These are phyloP conservation scores for Russula foetens DNA, from an alignment of 768 basidiomycete species.

Conservation along the genomic window DNA sequence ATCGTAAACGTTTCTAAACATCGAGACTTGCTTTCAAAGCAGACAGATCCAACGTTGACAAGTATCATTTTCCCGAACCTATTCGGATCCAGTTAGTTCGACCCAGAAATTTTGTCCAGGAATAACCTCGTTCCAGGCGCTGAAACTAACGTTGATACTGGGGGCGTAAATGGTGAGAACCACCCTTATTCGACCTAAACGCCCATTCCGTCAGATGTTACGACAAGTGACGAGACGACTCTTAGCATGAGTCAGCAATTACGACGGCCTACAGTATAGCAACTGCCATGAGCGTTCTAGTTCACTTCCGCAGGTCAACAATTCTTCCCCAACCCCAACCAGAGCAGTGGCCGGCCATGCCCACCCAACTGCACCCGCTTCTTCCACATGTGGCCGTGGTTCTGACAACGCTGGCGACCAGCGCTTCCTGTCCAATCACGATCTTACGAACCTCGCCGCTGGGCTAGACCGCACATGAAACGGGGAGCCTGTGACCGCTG, in stretches of 20 bases:
- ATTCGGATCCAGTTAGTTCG: conserved; percentile 53
- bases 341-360: background rate
- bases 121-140: background rate
- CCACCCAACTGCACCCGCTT: background rate
- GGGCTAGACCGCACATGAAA: background rate
- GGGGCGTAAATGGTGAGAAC: background rate
- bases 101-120: conserved; percentile 39
- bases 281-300: background rate
- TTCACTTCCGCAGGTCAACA: background rate
- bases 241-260: background rate
- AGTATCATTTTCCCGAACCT: conserved; percentile 50
- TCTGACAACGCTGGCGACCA: background rate
- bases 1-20: background rate
- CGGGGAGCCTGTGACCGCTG: background rate
- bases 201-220: background rate
- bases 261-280: background rate
- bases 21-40: conserved; percentile 57
- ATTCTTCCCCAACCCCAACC: no score
- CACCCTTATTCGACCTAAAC: background rate
- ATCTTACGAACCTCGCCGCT: background rate
- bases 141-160: background rate
- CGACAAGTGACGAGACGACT: background rate
- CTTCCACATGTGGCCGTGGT: background rate
- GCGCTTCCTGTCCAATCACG: background rate
- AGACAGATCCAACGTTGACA: conserved; percentile 30